Evolutionary conservation across 495 filamentous ascomycete genomes (phyloP), one percentile per base, ranked within the genome.

Genomic region (Cryomyces minteri): DNA sequence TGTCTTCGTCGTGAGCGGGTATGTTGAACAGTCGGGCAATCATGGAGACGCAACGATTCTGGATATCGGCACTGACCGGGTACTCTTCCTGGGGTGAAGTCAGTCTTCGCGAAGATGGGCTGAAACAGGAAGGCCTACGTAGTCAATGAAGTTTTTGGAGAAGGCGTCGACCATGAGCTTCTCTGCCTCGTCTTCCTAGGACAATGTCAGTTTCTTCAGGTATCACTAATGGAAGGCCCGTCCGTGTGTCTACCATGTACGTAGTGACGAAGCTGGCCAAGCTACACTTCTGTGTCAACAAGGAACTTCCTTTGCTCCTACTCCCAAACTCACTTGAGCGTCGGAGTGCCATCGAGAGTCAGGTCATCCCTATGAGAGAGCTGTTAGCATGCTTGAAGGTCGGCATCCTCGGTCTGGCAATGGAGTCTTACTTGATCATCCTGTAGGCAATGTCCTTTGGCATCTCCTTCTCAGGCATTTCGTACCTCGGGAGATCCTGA

Each of bases 391-490:
- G 25, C 31, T 36, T 14, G 11, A 44, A 14, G 37, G 32, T 39
- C 32, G 6, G 6, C 6, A 47, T 39, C 5, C 7, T 6, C 28
- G 40, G 11, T 28, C 9, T 12, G 34, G 18, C 18, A 25, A 25
- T 25, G 18, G 2, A 25, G 18, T 38, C 53, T 51, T 36, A 57
- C 65, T 86, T 88, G 66, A 94, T 94, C 84, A 93, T 83, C 39
- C 84, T 80, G 61, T 92, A 88, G 9, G 86, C 86, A n/a, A 88
- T 69, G 53, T 92, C 82, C 48, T 76, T 79, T 39, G 84, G 84
- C 84, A 88, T 88, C 62, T 88, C 83, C 5, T 61, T 52, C 55
- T 92, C 86, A n/a, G 87, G 86, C 81, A 94, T 93, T 60, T 84
- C 80, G 57, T 80, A 71, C 54, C 72, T 74, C 34, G 84, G 82